Evolutionary conservation across 164 flowering plant genomes (phyloP).

Genomic region (Tetracentron sinense): DNA sequence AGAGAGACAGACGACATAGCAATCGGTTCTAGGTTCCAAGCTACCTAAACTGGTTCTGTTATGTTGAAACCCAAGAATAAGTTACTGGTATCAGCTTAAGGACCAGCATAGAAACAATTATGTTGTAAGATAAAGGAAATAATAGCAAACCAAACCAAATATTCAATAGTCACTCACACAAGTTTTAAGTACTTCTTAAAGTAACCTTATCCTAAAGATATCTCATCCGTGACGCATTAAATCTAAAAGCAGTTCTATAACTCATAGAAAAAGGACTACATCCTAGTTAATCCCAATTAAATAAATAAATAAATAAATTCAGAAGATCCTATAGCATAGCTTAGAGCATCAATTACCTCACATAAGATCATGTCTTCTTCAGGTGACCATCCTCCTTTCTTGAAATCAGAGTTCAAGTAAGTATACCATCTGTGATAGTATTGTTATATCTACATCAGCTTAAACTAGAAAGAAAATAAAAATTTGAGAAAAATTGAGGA

Average conservation of each 20-base stretch:
- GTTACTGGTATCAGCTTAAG: too few species aligned
- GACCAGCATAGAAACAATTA: not conserved
- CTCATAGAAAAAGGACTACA: not conserved
- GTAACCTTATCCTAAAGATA: not conserved
- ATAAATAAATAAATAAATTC: not conserved
- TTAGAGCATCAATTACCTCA: conserved; percentile 48
- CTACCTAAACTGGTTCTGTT: conserved; percentile 2
- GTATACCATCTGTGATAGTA: conserved; percentile 77
- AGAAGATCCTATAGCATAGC: not conserved
- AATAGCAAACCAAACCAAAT: not conserved
- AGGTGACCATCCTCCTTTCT: conserved; percentile 98
- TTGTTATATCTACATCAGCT: conserved; percentile 10
- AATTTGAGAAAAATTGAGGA: not conserved
- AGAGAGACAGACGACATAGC: conserved; percentile 1
- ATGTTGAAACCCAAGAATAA: not conserved
- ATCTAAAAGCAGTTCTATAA: not conserved
- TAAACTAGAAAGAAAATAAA: not conserved
- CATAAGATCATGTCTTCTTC: conserved; percentile 91
- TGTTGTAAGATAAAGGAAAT: not conserved
- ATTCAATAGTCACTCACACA: not conserved
- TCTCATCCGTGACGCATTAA: not conserved
- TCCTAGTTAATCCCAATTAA: not conserved
- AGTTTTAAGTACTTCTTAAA: not conserved
- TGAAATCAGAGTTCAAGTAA: conserved; percentile 89
- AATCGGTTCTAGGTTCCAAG: conserved; percentile 2